Base-by-base conservation (phyloP, 345 rosid species). In the Capsella bursapastoris region DNA sequence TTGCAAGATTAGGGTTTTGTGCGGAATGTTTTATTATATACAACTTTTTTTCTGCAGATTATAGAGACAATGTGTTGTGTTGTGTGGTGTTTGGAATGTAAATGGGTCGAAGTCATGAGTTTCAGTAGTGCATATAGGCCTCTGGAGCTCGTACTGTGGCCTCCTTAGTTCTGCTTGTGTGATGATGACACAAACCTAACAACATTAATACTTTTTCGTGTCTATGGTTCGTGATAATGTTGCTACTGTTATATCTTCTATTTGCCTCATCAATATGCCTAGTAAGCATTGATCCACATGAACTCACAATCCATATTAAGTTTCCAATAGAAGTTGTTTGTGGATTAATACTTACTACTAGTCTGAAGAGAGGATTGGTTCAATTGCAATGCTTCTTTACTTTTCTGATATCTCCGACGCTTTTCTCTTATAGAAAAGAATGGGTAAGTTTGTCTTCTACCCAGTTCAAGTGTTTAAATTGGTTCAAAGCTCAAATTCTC, bases 1-100 rank as follows among this genome's bases (percentile, higher is more conserved):
- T 22, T 72, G 57, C 81, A 78, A 59, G 81, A 78, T 59, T 78
- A 78, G 73, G 68, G 38, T 47, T 44, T 11, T 68, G 59, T 37
- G 29, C 63, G 57, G 7, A 5, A 16, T 64, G 59, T 64, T 53
- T 70, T 2, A 12, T 56, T 64, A 28, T 38, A 64, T 57, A 45
- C 52, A 69, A 53, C 37, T 37, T 60, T 7, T 41, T 12, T 41
- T 10, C 56, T 75, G 50, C 64, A 34, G 64, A 45, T 27, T 34
- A 62, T 63, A 63, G 52, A 44, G n/a, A 27, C 51, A 29, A 13
- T 59, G 40, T 53, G 76, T 61, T 71, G 64, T 74, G 72, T 51
- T 34, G 70, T 60, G 65, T 61, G 16, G 37, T 70, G 44, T 70
- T 69, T 68, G 68, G 28, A 32, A 60, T 68, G 73, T 75, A 75